Base-by-base conservation (phyloP, 306 rosid genomes). In the Dryas drummondii region DNA sequence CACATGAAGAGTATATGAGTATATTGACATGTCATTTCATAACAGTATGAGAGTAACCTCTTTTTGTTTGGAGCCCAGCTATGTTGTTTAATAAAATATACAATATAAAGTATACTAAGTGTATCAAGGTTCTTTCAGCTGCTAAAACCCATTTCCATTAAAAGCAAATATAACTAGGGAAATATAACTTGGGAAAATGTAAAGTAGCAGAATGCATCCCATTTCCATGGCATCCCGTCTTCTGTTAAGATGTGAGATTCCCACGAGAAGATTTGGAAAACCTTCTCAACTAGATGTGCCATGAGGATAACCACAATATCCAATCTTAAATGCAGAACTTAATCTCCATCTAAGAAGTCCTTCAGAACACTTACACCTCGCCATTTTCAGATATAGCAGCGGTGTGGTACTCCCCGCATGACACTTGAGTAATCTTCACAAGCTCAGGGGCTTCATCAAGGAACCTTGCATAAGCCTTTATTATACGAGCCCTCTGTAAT, bases 381-480 rank as follows among this genome's bases (percentile, higher is more conserved):
- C 93, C 97, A 78, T 71, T 81, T 55, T 94, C 94, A 79, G 97
- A 91, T 81, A 91, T 81, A 82, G 94, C 98, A 41, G 97, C 98
- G 5, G 92, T 76, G 85, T 94, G 96, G 91, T 91, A 91, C 90
- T 94, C 98, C 88, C 98, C 98, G 49, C 98, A 91, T 79, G 97
- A 94, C 90, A 94, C 96, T 51, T 77, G 88, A 85, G 87, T 87
- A 87, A 94, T 87, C 91, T 86, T 94, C 86, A 94, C 96, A 66
- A 76, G 88, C 81, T 94, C 98, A 16, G 98, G 98, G 81, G 98
- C 78, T 73, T 94, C 98, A 74, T 94, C 98, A 82, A 94, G 98
- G 84, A 88, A 91, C 83, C 76, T 91, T 19, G 97, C 96, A 78
- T 84, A 94, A 79, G 91, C 86, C 87, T 73, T 89, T 86, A 91